A percentile compares a stretch with the other conserved stretches of the same genome.
These are phyloP conservation scores for Musa troglodytarum DNA, from an alignment of 176 grass and related monocot species.

Conservation along the genomic window DNA sequence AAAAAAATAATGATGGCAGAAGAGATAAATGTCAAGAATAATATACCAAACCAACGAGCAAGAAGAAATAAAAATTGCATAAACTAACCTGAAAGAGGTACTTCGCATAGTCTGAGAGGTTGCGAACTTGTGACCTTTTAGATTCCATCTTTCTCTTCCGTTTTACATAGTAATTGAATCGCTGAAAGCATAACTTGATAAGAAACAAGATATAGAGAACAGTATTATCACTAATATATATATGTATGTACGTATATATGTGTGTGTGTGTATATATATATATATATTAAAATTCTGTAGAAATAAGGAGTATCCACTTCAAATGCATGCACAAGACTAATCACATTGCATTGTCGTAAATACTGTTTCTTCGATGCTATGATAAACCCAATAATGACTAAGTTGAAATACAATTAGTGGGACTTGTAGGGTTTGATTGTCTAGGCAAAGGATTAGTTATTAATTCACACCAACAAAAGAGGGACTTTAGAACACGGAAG, in stretches of 20 bases:
- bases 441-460: too few species aligned
- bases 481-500: too few species aligned
- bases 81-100: constrained; percentile 65
- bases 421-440: too few species aligned
- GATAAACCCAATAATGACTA: neutral
- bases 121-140: constrained; percentile 43
- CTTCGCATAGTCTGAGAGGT: constrained; percentile 65
- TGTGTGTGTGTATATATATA: too few species aligned
- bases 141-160: constrained; percentile 62
- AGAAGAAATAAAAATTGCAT: neutral
- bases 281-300: neutral
- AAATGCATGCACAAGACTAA: neutral
- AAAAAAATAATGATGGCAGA: neutral
- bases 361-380: neutral
- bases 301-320: neutral
- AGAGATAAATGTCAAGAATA: neutral
- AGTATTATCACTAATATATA: neutral
- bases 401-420: too few species aligned
- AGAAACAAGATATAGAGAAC: constrained; percentile 8
- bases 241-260: neutral
- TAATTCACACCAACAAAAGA: too few species aligned
- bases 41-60: neutral
- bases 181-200: constrained; percentile 26
- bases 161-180: constrained; percentile 67
- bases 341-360: neutral